Evolutionary conservation across 2,329 filamentous ascomycete species (phyloP), one percentile per base, ranked within the genome.

Genomic region (Chalara sp.): DNA sequence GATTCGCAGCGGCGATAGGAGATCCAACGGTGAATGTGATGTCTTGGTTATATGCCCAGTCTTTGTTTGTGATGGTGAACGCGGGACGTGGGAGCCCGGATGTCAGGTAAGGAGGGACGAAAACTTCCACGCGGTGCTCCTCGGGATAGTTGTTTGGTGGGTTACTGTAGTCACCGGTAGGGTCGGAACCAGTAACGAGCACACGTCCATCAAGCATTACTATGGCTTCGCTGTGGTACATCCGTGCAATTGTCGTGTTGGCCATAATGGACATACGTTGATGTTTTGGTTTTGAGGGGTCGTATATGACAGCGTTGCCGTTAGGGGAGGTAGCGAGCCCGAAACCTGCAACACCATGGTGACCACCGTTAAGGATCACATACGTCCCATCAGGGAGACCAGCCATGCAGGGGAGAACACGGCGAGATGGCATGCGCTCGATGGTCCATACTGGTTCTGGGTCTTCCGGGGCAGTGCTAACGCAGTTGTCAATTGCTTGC

Each of bases 201-300:
- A 86, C 76, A 39, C 81, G 75, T 8, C 81, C 81, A 59, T 86
- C 81, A 31, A 81, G 76, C 13, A 86, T 73, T 0, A 81, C 75
- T 33, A 83, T 76, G 32, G 79, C 76, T 62, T 85, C 81, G 29
- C 78, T 83, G 65, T 85, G 81, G 61, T 85, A 85, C 53, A 86
- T 66, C 35, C 82, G 79, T 2, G 78, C 76, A 32, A 86, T 75
- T 2, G 78, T 82, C 1, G 80, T 83, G 60, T 81, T 84, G 53
- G 79, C 79, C 74, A 84, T 79, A 60, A 83, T 67, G 6, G 74
- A 81, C 63, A 85, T 79, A 50, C 82, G 79, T 42, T 70, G 65
- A 47, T 78, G 72, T 5, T 76, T 59, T 1, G 79, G 76, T 64
- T 78, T 74, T 44, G 61, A 61, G 0, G 82, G 79, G 57, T 85